Evolutionary conservation across 352 stramenopile genomes (phyloP).

Genomic region (Thraustochytrium striatum): DNA sequence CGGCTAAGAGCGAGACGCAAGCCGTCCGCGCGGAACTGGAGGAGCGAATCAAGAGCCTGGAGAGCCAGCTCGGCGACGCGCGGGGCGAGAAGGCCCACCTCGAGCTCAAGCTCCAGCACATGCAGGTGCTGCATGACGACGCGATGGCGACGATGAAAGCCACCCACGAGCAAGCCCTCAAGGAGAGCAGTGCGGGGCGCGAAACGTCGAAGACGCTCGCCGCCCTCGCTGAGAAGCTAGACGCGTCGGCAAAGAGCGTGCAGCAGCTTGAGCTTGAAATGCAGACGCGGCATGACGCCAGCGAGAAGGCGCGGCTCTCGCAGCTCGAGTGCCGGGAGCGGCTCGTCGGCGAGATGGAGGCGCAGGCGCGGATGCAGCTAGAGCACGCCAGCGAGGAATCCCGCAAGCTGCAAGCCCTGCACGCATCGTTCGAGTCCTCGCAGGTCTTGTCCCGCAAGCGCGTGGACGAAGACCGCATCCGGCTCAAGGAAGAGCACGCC

Average conservation of each 20-base stretch:
- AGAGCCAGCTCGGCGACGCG: neutral
- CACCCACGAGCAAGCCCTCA: neutral
- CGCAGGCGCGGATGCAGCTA: neutral
- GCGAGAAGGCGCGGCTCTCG: neutral
- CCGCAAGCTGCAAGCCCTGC: constrained; percentile 17
- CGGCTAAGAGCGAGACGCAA: neutral
- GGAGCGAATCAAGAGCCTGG: neutral
- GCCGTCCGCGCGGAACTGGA: neutral
- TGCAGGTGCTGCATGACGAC: neutral
- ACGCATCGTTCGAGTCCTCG: neutral
- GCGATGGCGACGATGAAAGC: neutral
- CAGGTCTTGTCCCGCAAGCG: neutral
- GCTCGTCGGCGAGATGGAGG: constrained; percentile 16
- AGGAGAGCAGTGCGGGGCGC: neutral
- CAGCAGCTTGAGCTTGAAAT: neutral
- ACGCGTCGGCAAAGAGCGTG: neutral
- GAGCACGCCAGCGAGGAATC: constrained; percentile 19
- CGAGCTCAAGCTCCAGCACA: neutral
- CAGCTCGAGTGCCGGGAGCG: constrained; percentile 41
- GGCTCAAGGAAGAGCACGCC: constrained; percentile 20
- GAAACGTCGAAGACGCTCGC: neutral
- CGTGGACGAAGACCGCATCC: constrained; percentile 12
- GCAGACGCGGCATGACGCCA: constrained; percentile 11
- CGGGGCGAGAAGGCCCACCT: neutral
- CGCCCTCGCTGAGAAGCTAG: neutral